phyloP scores from a whole-genome alignment of 345 rosid genomes.

The Salix koriyanagi region DNA sequence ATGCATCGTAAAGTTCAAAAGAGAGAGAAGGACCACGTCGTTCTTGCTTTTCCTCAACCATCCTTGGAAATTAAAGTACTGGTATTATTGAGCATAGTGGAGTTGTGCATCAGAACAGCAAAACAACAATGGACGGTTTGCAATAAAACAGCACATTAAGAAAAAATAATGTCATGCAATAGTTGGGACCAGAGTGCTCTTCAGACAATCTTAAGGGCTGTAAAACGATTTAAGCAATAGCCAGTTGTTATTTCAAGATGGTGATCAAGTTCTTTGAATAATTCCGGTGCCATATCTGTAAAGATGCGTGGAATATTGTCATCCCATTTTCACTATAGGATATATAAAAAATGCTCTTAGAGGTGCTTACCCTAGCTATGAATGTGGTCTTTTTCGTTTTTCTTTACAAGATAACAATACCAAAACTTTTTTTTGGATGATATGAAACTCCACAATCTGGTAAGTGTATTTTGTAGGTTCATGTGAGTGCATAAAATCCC shows the following conservation, averaged over 20 bases:
- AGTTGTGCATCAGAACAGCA: neutral
- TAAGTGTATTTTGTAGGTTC: fast-evolving
- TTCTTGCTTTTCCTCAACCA: too few species aligned
- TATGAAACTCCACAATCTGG: fast-evolving
- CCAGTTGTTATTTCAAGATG: neutral
- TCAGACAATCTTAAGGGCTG: neutral
- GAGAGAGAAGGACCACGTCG: neutral
- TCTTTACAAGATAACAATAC: neutral
- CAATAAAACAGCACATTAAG: neutral
- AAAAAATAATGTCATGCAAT: neutral
- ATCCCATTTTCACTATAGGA: neutral
- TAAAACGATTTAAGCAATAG: neutral
- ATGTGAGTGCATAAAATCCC: fast-evolving
- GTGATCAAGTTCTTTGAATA: neutral
- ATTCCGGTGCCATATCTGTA: neutral
- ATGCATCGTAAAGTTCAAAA: too few species aligned
- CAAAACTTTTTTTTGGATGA: neutral
- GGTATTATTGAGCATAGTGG: slow-evolving; percentile 15
- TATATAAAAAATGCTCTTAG: neutral
- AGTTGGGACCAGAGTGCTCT: neutral
- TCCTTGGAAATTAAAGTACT: slow-evolving; percentile 6
- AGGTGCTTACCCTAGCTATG: slow-evolving; percentile 6
- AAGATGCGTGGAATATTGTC: neutral
- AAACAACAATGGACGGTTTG: neutral
- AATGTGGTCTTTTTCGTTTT: slow-evolving; percentile 9